Conservation (phyloP, 805 yeast species). For the Yarrowia bubula region DNA sequence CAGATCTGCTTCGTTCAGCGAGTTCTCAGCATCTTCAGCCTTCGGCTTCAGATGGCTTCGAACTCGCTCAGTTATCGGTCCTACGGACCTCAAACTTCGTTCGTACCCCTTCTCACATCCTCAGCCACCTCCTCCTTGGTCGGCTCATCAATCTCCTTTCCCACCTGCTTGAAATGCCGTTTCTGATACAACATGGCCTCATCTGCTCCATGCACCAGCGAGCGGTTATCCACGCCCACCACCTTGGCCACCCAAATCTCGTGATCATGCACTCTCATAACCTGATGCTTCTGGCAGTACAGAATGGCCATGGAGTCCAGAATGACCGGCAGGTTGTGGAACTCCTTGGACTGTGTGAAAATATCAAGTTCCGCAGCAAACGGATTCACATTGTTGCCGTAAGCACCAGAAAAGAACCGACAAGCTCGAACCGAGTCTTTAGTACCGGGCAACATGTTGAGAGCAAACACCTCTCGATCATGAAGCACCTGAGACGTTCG, state of each 20-base stretch:
- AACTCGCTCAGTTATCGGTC: too few relatives aligned
- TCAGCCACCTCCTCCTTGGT: slow-evolving; percentile 11
- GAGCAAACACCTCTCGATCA: slow-evolving; percentile 56
- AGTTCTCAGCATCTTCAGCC: too few relatives aligned
- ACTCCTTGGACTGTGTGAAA: slow-evolving; percentile 31
- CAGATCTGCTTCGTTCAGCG: too few relatives aligned
- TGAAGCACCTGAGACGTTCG: slow-evolving; percentile 69
- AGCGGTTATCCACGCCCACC: slow-evolving; percentile 30
- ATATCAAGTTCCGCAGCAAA: slow-evolving; percentile 36
- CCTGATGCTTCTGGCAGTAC: slow-evolving; percentile 34
- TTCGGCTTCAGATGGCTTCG: too few relatives aligned
- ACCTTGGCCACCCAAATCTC: slow-evolving; percentile 89
- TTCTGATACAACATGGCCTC: slow-evolving; percentile 33
- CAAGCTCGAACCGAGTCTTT: slow-evolving; percentile 56
- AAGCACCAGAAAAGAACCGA: slow-evolving; percentile 59
- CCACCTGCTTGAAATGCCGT: slow-evolving; percentile 39
- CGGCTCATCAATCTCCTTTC: slow-evolving; percentile 37
- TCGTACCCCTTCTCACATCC: not conserved
- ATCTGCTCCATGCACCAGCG: slow-evolving; percentile 35
- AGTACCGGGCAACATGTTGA: slow-evolving; percentile 72
- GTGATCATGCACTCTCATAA: slow-evolving; percentile 66
- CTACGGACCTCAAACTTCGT: too few relatives aligned
- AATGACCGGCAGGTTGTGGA: slow-evolving; percentile 34
- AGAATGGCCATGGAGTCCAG: slow-evolving; percentile 34
- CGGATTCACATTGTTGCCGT: slow-evolving; percentile 41